Base-by-base conservation (phyloP, 768 basidiomycete genomes). In the Lanmaoa pseudosensibilis region DNA sequence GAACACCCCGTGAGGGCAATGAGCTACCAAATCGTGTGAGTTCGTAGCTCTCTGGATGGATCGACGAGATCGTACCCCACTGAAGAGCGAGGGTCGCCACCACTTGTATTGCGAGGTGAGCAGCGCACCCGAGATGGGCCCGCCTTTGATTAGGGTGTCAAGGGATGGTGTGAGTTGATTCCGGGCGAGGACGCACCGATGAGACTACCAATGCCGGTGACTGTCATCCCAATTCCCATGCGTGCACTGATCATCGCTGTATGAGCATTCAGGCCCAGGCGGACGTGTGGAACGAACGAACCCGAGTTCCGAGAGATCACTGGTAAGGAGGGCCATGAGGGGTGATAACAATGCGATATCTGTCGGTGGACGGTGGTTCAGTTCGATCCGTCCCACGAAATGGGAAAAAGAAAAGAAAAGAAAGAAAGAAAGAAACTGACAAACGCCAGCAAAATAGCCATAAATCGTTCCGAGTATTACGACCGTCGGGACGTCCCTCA, bases 61-160 rank as follows among this genome's bases (percentile, higher is more conserved):
- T 21, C 15, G 0, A 43, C n/a, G 18, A 3, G 23, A 48, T 33
- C 59, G 7, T 60, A 76, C 71, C 46, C 82, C 84, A 21, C 76
- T 69, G 59, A 83, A 86, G 9, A 84, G 48, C 3, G 78, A 75
- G 5, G 83, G 78, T 44, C 72, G 73, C 80, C 79, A 83, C 85
- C 85, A 87, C 2, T 75, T 70, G 61, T 79, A 84, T 9, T 74
- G 63, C 12, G 73, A 57, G 0, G 82, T 77, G 6, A 87, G 76
- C 19, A 86, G 65, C 0, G 80, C 80, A 1, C 85, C 84, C n/a
- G 78, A 74, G 40, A 85, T 75, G 1, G 85, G 85, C 0, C 80
- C 78, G 5, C 83, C 83, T 79, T 50, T 12, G 7, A 27, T 2
- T 4, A 8, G 1, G 38, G 8, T 3, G 19, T 46, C 36, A 30